These are phyloP conservation scores for Ricinus communis DNA, from an alignment of 345 rosid genomes.

Conservation along the genomic window DNA sequence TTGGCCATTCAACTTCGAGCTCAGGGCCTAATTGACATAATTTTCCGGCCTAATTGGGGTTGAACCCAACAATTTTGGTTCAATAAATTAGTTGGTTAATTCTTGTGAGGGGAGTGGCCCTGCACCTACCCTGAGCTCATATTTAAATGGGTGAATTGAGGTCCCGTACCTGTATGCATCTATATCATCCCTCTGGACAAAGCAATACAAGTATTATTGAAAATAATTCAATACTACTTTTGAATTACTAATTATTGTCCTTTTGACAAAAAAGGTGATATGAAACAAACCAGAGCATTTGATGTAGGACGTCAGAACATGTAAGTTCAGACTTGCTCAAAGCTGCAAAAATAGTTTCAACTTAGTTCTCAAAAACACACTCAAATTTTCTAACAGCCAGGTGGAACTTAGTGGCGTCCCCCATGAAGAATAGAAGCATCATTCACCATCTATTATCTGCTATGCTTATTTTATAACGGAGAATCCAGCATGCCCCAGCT, in stretches of 20 bases:
- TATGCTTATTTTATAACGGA: neutral
- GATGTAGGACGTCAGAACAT: neutral
- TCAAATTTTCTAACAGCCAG: too few species aligned
- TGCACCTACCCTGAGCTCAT: too few species aligned
- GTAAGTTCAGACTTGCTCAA: neutral
- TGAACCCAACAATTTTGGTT: too few species aligned
- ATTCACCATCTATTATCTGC: neutral
- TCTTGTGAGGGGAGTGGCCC: too few species aligned
- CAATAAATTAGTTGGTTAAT: too few species aligned
- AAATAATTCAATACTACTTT: neutral
- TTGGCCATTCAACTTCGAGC: too few species aligned
- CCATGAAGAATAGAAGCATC: neutral
- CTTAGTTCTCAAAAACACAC: neutral
- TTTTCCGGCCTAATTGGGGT: too few species aligned
- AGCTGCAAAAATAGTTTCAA: neutral
- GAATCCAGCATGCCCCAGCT: neutral
- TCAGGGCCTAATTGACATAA: too few species aligned
- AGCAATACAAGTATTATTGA: neutral
- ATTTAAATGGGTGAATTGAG: too few species aligned
- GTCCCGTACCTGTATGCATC: neutral
- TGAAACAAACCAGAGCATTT: neutral
- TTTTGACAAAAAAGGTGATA: too few species aligned
- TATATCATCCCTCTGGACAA: neutral
- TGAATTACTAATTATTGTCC: too few species aligned
- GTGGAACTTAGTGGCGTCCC: neutral